Percentiles rank a stretch among this genome's conserved stretches.
Evolutionary conservation across 495 filamentous ascomycete genomes (phyloP).

Genomic region (Hypoxylon rickii): DNA sequence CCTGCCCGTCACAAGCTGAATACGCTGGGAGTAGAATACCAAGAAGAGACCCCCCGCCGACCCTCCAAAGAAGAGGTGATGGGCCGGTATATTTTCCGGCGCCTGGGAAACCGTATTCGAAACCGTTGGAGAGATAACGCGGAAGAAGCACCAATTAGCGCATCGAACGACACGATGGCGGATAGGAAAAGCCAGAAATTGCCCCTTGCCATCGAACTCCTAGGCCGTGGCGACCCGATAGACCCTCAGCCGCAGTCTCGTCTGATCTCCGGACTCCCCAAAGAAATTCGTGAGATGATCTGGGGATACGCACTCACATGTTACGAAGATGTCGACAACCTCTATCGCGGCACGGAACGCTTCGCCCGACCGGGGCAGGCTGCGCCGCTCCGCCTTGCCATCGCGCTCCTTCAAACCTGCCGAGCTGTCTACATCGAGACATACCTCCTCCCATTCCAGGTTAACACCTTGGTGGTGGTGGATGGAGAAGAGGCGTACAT

Average conservation of each 20-base stretch:
- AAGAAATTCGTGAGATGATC: constrained; percentile 34
- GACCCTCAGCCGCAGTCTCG: constrained; percentile 20
- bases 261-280: constrained; percentile 31
- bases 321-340: constrained; percentile 28
- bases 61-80: too few relatives aligned
- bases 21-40: too few relatives aligned
- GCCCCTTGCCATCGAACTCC: constrained; percentile 31
- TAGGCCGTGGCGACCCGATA: constrained; percentile 19
- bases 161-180: neutral
- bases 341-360: constrained; percentile 15
- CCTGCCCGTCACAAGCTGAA: too few relatives aligned
- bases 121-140: neutral
- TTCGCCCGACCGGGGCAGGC: constrained; percentile 33
- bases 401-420: constrained; percentile 31
- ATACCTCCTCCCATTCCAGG: constrained; percentile 34
- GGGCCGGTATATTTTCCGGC: too few relatives aligned
- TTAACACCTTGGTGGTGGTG: constrained; percentile 33
- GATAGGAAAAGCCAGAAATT: constrained; percentile 7
- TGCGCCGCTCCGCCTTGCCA: constrained; percentile 20
- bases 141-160: neutral
- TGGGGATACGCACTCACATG: constrained; percentile 34
- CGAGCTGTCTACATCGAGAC: constrained; percentile 37
- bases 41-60: too few relatives aligned
- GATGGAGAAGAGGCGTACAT: constrained; percentile 27
- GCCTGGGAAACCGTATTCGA: too few relatives aligned